phyloP scores from a whole-genome alignment of 2,329 filamentous ascomycete species.

The Penicillium paneum region DNA sequence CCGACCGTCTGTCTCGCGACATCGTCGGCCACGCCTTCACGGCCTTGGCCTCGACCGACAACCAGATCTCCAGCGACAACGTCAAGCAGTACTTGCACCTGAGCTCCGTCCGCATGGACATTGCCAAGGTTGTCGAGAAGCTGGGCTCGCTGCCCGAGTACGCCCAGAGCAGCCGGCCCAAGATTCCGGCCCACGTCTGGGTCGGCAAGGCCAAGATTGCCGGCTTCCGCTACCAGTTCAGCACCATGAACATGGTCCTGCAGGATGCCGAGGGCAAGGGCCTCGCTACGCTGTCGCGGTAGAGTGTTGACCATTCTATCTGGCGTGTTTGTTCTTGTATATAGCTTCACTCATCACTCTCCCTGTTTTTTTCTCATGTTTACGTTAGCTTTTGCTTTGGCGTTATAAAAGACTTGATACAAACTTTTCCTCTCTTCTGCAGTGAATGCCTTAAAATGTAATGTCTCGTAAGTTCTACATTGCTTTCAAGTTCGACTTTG shows the following conservation, averaged over 20 bases:
- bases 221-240: neutral
- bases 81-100: neutral
- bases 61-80: neutral
- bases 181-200: neutral
- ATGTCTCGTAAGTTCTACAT: neutral
- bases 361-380: neutral
- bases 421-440: neutral
- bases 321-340: neutral
- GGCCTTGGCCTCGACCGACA: neutral
- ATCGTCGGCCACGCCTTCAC: neutral
- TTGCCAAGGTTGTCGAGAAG: neutral
- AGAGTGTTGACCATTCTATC: neutral
- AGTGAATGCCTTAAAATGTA: neutral
- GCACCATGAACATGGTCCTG: neutral
- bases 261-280: neutral
- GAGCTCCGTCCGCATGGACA: neutral
- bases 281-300: neutral
- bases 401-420: neutral
- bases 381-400: neutral
- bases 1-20: neutral
- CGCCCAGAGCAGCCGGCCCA: neutral
- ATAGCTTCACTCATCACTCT: neutral
- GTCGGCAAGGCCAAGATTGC: neutral
- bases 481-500: neutral
- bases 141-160: neutral